Percentiles rank a stretch among this genome's conserved stretches.
Evolutionary conservation across 2,329 filamentous ascomycete species (phyloP).

Genomic region (Apiospora arundinis): DNA sequence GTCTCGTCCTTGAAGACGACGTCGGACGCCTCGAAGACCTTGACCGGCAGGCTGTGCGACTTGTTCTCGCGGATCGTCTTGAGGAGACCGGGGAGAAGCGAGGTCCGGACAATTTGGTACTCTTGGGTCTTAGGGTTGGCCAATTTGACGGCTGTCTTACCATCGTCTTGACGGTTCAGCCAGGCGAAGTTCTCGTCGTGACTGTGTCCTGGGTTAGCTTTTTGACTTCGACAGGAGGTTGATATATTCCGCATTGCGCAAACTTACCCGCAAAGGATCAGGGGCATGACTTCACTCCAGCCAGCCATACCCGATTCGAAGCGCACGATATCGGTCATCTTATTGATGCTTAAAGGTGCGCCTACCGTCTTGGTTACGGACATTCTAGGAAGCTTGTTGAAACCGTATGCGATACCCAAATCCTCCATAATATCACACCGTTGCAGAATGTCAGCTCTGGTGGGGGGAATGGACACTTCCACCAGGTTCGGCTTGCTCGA

Average conservation of each 20-base stretch:
- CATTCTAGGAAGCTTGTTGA: constrained; percentile 90
- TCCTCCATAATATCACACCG: constrained; percentile 99
- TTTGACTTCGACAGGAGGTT: not conserved
- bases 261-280: constrained; percentile 74
- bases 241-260: not conserved
- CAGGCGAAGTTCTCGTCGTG: constrained; percentile 95
- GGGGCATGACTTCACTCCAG: constrained; percentile 94
- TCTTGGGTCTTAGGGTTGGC: constrained; percentile 82
- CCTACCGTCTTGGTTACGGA: constrained; percentile 89
- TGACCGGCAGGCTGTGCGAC: constrained; percentile 76
- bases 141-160: constrained; percentile 71
- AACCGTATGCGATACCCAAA: constrained; percentile 93
- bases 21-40: constrained; percentile 83
- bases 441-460: constrained; percentile 92
- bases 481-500: constrained; percentile 74
- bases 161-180: constrained; percentile 81
- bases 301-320: constrained; percentile 90
- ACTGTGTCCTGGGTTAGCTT: constrained; percentile 51
- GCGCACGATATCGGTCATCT: constrained; percentile 89
- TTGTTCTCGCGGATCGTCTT: constrained; percentile 84
- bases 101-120: constrained; percentile 81
- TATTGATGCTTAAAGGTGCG: constrained; percentile 89
- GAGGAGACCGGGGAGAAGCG: constrained; percentile 73
- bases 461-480: constrained; percentile 84
- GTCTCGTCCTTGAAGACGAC: constrained; percentile 88